phyloP scores from a whole-genome alignment of 345 rosid species.

The Syzygium oleosum region DNA sequence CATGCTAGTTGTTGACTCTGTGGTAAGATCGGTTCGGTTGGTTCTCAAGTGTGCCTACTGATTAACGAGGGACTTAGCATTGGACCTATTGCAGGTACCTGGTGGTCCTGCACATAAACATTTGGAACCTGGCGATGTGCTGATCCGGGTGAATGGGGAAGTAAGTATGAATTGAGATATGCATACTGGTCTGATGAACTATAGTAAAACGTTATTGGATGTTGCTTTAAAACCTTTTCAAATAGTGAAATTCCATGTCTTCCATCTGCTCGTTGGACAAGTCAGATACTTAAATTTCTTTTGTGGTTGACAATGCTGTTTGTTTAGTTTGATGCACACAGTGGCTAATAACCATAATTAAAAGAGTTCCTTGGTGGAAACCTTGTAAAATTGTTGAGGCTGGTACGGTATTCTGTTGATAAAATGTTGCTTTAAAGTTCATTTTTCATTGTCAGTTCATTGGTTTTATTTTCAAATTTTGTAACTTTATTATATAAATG shows the following conservation, averaged over 20 bases:
- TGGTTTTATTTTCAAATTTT: neutral
- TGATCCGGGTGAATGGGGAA: slow-evolving; percentile 76
- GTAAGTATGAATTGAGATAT: slow-evolving; percentile 29
- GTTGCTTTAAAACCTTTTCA: neutral
- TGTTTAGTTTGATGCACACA: neutral
- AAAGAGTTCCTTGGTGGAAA: neutral
- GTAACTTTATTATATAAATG: neutral
- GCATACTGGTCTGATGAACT: neutral
- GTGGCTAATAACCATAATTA: neutral
- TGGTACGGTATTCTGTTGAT: neutral
- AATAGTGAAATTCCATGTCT: neutral
- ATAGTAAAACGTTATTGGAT: neutral
- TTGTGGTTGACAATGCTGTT: neutral
- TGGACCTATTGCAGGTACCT: slow-evolving; percentile 59
- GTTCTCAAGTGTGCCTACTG: neutral
- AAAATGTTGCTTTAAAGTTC: neutral
- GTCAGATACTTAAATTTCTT: neutral
- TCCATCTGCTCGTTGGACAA: neutral
- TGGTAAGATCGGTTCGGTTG: slow-evolving; percentile 34
- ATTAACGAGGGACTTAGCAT: neutral
- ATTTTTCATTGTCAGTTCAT: neutral
- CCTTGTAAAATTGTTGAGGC: neutral
- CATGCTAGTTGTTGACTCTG: slow-evolving; percentile 92
- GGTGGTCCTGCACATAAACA: slow-evolving; percentile 83
- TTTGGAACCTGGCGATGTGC: slow-evolving; percentile 94